Percentiles rank a stretch among this genome's conserved stretches.
Evolutionary conservation across 768 basidiomycete species (phyloP).

Genomic region (Leccinum variicolor): DNA sequence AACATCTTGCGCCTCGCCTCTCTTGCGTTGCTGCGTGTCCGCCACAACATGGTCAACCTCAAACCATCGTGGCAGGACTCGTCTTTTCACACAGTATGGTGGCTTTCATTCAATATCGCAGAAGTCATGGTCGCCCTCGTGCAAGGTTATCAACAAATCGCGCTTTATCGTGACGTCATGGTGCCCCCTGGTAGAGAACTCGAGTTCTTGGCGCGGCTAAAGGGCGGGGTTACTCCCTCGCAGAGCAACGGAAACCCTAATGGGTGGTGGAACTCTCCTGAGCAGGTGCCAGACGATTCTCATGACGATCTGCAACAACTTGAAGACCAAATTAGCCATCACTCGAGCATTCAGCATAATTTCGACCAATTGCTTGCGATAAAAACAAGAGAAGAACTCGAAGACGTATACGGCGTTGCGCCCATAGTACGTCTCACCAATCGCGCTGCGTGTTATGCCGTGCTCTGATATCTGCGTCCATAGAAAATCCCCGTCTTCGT

Average conservation of each 20-base stretch:
- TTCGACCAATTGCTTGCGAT: constrained; percentile 61
- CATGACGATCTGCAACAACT: constrained; percentile 16
- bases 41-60: constrained; percentile 38
- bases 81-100: constrained; percentile 70
- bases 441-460: background rate
- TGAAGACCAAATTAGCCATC: constrained; percentile 18
- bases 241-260: constrained; percentile 9
- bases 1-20: constrained; percentile 53
- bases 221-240: constrained; percentile 7
- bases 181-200: constrained; percentile 42
- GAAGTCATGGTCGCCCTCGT: constrained; percentile 62
- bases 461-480: constrained; percentile 3
- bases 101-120: constrained; percentile 66
- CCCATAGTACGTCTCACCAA: constrained; percentile 55
- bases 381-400: constrained; percentile 70
- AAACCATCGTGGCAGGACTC: constrained; percentile 52
- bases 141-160: constrained; percentile 70
- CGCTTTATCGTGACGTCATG: constrained; percentile 66
- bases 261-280: constrained; percentile 9
- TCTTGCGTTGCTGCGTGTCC: constrained; percentile 51
- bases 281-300: constrained; percentile 9
- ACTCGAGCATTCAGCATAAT: constrained; percentile 57
- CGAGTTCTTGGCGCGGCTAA: constrained; percentile 35
- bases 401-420: constrained; percentile 77
- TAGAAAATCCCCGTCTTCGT: constrained; percentile 79